Evolutionary conservation across 179 eudicot genomes (phyloP).

Genomic region (Sideroxylon spinosum): DNA sequence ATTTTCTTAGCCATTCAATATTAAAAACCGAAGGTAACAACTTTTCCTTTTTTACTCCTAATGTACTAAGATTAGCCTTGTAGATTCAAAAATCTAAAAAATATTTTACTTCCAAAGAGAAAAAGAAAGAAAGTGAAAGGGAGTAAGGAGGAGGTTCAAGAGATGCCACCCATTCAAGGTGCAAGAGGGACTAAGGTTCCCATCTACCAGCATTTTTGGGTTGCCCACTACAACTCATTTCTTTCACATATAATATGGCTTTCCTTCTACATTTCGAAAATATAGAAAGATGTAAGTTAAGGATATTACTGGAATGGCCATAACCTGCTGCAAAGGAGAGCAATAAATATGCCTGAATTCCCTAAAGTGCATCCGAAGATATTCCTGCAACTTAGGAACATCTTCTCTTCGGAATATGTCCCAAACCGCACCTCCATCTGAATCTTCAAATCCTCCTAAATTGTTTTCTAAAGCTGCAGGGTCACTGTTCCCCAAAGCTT

Average conservation of each 20-base stretch:
- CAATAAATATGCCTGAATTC: conserved; percentile 66
- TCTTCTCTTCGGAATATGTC: conserved; percentile 72
- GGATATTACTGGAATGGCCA: background rate
- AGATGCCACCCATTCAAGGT: background rate
- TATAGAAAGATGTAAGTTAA: background rate
- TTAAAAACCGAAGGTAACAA: background rate
- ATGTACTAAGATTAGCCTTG: background rate
- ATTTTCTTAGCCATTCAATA: background rate
- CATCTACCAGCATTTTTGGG: background rate
- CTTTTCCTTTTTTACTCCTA: background rate
- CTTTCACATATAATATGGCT: background rate
- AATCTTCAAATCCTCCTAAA: conserved; percentile 25
- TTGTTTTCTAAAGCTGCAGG: background rate
- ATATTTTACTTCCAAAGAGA: background rate
- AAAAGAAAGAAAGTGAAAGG: background rate
- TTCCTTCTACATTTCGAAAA: background rate
- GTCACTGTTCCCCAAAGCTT: background rate
- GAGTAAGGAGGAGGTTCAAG: background rate
- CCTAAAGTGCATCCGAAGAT: conserved; percentile 43
- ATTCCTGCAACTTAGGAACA: conserved; percentile 59
- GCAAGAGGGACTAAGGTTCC: background rate
- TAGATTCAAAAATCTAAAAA: background rate
- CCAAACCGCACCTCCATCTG: conserved; percentile 69
- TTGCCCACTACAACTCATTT: background rate
- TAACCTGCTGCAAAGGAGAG: conserved; percentile 45